Percentiles rank a stretch among this genome's conserved stretches.
Evolutionary conservation across 129 eudicot genomes (phyloP).

Genomic region (Rutidosis leptorrhynchoides): DNA sequence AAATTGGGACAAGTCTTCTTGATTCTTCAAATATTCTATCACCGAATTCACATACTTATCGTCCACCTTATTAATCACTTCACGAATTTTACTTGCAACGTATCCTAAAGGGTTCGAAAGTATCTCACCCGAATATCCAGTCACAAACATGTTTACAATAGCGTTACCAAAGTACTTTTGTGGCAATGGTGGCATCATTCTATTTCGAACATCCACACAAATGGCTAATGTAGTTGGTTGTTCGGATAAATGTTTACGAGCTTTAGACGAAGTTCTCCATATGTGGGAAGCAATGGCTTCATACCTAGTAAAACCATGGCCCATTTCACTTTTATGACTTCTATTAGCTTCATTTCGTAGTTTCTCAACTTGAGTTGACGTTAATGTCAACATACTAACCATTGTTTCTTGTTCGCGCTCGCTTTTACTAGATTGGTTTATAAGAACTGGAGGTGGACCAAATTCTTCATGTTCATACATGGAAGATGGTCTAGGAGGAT

Average conservation of each 20-base stretch:
- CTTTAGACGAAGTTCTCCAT: slow-evolving; percentile 55
- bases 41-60: slow-evolving; percentile 42
- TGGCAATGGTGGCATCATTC: slow-evolving; percentile 55
- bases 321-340: not conserved
- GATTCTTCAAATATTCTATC: slow-evolving; percentile 43
- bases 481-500: slow-evolving; percentile 27
- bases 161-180: slow-evolving; percentile 59
- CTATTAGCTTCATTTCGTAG: slow-evolving; percentile 40
- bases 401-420: slow-evolving; percentile 33
- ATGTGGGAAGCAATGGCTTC: slow-evolving; percentile 50
- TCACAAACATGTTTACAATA: slow-evolving; percentile 40
- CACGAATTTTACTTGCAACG: slow-evolving; percentile 42
- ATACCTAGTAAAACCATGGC: slow-evolving; percentile 40
- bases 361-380: slow-evolving; percentile 37
- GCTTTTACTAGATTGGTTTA: slow-evolving; percentile 12
- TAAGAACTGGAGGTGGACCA: slow-evolving; percentile 35
- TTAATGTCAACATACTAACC: slow-evolving; percentile 35
- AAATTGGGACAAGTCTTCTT: slow-evolving; percentile 34
- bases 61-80: slow-evolving; percentile 37
- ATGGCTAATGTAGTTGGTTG: slow-evolving; percentile 37
- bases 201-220: slow-evolving; percentile 36
- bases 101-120: slow-evolving; percentile 36
- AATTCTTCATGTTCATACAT: slow-evolving; percentile 22
- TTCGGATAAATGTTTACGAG: slow-evolving; percentile 41
- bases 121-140: slow-evolving; percentile 42